phyloP scores from a whole-genome alignment of 345 rosid genomes.

The Boechera stricta region DNA sequence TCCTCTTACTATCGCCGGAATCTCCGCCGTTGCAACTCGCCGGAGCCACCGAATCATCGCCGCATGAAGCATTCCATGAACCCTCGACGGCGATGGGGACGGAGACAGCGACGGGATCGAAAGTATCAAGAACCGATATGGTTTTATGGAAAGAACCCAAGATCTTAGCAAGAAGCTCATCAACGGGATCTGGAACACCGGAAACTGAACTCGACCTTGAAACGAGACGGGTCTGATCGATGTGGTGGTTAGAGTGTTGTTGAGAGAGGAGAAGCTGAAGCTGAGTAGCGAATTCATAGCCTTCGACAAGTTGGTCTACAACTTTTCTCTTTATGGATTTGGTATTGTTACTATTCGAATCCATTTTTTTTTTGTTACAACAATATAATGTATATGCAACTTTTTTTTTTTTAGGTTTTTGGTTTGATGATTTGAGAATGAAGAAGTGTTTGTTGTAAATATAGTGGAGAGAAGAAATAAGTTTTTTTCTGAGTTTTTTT shows the following conservation, averaged over 20 bases:
- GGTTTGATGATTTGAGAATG: constrained; percentile 18
- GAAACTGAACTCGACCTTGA: constrained; percentile 17
- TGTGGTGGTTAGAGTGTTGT: constrained; percentile 27
- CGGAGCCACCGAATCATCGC: constrained; percentile 44
- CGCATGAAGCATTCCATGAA: constrained; percentile 48
- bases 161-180: constrained; percentile 58
- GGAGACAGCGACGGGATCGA: constrained; percentile 25
- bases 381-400: not conserved
- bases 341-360: constrained; percentile 26
- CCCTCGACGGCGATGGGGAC: constrained; percentile 32
- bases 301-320: constrained; percentile 55
- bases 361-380: constrained; percentile 29
- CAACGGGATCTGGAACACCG: constrained; percentile 19
- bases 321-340: constrained; percentile 41
- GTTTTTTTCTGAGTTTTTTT: too few species aligned
- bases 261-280: constrained; percentile 55
- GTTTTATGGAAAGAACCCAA: constrained; percentile 57
- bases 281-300: constrained; percentile 52
- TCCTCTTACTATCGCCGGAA: constrained; percentile 64
- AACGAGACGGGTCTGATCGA: constrained; percentile 20
- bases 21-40: constrained; percentile 52
- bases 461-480: constrained; percentile 14
- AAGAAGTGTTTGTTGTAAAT: constrained; percentile 26
- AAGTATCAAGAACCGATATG: constrained; percentile 49
- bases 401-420: not conserved